Evolutionary conservation across 805 yeast species (phyloP).

Genomic region (Metschnikowia amazonensis): DNA sequence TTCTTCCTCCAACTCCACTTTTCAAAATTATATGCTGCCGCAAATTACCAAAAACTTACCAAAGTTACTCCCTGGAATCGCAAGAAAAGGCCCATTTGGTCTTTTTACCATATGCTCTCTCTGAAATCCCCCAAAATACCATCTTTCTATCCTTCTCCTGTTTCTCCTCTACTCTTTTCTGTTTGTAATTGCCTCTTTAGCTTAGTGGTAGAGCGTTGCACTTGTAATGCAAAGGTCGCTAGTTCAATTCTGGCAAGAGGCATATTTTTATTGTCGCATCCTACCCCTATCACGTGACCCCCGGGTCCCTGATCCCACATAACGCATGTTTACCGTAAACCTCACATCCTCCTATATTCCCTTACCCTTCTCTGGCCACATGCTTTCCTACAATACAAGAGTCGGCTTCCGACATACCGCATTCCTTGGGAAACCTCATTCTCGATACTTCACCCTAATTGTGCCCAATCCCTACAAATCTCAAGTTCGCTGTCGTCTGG

Average conservation of each 20-base stretch:
- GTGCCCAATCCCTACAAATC: constrained; percentile 5
- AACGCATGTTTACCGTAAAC: neutral
- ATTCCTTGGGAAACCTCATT: neutral
- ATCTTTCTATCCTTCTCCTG: too few relatives aligned
- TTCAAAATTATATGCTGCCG: too few relatives aligned
- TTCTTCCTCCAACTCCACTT: too few relatives aligned
- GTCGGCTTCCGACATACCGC: neutral
- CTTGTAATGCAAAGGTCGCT: constrained; percentile 99
- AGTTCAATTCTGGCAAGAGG: constrained; percentile 42
- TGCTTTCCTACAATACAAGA: constrained; percentile 1
- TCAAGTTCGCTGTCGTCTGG: constrained; percentile 5
- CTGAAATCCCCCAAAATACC: too few relatives aligned
- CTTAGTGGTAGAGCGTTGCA: constrained; percentile 99
- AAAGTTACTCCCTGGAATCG: too few relatives aligned
- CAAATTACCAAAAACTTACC: too few relatives aligned
- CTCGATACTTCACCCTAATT: neutral
- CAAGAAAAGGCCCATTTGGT: too few relatives aligned
- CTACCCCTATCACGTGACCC: too few relatives aligned
- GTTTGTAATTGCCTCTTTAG: constrained; percentile 70
- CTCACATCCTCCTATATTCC: neutral
- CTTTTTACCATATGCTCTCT: too few relatives aligned
- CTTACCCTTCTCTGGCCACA: neutral
- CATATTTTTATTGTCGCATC: too few relatives aligned
- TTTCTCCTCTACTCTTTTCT: too few relatives aligned
- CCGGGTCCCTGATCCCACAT: neutral